phyloP scores from a whole-genome alignment of 2,329 filamentous ascomycete species.

The Pseudopyricularia javanii region DNA sequence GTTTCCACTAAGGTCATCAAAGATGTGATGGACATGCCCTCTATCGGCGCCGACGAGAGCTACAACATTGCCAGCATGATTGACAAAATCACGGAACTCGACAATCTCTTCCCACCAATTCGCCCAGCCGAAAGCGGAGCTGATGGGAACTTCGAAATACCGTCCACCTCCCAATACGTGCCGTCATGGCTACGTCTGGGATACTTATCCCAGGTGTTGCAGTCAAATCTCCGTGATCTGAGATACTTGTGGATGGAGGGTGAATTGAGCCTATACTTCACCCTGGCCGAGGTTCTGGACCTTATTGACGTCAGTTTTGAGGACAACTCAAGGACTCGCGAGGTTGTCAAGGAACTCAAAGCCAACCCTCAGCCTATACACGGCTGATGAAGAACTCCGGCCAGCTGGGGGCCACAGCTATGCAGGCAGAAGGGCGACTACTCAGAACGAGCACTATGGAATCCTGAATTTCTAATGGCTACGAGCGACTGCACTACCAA shows the following conservation, averaged over 20 bases:
- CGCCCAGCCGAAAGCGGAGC: slow-evolving; percentile 2
- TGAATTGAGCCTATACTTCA: slow-evolving; percentile 52
- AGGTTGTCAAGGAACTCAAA: slow-evolving; percentile 45
- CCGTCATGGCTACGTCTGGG: slow-evolving; percentile 51
- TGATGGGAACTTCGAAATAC: slow-evolving; percentile 25
- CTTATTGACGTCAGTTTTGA: slow-evolving; percentile 53
- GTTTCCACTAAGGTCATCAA: slow-evolving; percentile 45
- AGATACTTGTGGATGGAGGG: slow-evolving; percentile 53
- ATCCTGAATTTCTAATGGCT: no score
- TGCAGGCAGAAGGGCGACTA: background rate
- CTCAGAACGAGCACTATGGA: background rate
- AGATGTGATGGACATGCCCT: slow-evolving; percentile 49
- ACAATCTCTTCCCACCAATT: slow-evolving; percentile 45
- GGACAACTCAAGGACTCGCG: slow-evolving; percentile 45
- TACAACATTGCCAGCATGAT: slow-evolving; percentile 50
- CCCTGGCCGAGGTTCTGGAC: slow-evolving; percentile 47
- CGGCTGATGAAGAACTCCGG: background rate
- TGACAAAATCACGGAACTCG: slow-evolving; percentile 40
- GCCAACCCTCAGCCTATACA: slow-evolving; percentile 31
- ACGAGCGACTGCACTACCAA: no score
- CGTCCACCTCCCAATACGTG: slow-evolving; percentile 48
- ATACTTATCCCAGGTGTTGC: slow-evolving; percentile 51
- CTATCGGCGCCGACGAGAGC: slow-evolving; percentile 52
- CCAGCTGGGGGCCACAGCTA: background rate
- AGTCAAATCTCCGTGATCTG: slow-evolving; percentile 54